A percentile compares a stretch with the other conserved stretches of the same genome.
Conservation (phyloP, 192 early-diverging fungal genomes). For the Dimargaris cristalligena region DNA sequence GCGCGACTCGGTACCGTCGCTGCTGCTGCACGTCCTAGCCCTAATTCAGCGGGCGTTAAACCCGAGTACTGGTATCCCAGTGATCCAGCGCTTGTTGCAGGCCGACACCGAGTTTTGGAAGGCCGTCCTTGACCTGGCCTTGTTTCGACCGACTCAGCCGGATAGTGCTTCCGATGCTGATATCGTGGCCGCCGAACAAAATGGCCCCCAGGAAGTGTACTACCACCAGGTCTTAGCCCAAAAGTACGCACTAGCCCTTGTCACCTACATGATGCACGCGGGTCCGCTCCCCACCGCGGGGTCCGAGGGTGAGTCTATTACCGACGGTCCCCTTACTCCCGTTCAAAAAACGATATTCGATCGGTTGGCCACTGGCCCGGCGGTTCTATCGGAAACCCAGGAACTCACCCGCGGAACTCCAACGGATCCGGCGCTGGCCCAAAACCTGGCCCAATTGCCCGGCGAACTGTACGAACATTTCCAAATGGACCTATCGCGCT, state of each 20-base stretch:
- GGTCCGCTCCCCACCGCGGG: too few species aligned
- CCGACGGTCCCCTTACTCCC: too few species aligned
- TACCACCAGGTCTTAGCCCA: conserved; percentile 5
- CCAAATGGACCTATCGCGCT: not conserved
- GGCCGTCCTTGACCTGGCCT: not conserved
- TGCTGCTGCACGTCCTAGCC: not conserved
- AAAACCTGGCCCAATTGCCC: not conserved
- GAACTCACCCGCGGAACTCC: too few species aligned
- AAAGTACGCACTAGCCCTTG: not conserved
- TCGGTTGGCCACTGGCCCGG: too few species aligned
- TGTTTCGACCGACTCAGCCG: not conserved
- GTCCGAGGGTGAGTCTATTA: too few species aligned
- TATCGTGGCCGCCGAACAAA: not conserved
- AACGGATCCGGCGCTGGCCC: not conserved
- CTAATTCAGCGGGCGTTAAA: not conserved
- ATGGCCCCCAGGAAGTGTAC: not conserved
- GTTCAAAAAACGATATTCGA: too few species aligned
- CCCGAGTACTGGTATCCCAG: not conserved
- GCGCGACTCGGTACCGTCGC: not conserved
- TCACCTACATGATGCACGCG: not conserved
- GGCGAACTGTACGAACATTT: not conserved
- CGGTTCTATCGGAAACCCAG: too few species aligned
- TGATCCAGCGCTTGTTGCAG: not conserved
- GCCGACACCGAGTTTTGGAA: not conserved
- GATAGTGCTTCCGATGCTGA: not conserved